Conservation (phyloP, 2,329 filamentous ascomycete species). For the Cercospora sp. region DNA sequence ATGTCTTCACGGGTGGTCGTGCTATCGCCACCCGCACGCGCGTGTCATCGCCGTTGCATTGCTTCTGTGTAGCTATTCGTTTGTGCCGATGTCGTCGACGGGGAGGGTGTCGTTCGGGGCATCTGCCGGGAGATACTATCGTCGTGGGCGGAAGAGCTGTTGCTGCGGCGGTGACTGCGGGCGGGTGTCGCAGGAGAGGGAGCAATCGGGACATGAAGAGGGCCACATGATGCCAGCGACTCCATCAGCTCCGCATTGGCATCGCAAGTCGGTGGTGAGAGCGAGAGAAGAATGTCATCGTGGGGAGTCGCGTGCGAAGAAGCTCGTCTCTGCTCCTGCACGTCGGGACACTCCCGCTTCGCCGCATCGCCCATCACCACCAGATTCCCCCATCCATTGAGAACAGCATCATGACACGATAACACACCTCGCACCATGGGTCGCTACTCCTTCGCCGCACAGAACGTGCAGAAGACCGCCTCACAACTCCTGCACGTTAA, state of each 20-base stretch:
- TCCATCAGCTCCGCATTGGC: constrained; percentile 28
- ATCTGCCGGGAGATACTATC: constrained; percentile 8
- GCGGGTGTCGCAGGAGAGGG: constrained; percentile 55
- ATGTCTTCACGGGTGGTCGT: constrained; percentile 33
- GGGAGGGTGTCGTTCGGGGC: not conserved
- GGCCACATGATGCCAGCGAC: constrained; percentile 51
- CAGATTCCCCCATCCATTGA: not conserved
- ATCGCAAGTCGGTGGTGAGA: constrained; percentile 10
- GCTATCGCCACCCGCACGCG: not conserved
- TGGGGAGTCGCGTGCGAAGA: not conserved
- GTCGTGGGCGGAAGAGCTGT: constrained; percentile 12
- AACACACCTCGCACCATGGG: constrained; percentile 44
- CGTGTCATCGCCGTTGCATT: constrained; percentile 24
- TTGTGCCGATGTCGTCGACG: not conserved
- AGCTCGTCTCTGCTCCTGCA: not conserved
- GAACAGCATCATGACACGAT: not conserved
- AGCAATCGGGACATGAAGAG: constrained; percentile 64
- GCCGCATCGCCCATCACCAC: not conserved
- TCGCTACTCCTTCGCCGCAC: constrained; percentile 53
- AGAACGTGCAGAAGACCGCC: constrained; percentile 56
- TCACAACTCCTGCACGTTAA: constrained; percentile 51
- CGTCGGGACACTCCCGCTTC: constrained; percentile 5
- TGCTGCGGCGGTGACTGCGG: constrained; percentile 32
- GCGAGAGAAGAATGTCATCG: not conserved
- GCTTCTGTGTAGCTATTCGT: constrained; percentile 6